Evolutionary conservation across 177 flowering plant species (phyloP).

Genomic region (Tripterygium wilfordii): DNA sequence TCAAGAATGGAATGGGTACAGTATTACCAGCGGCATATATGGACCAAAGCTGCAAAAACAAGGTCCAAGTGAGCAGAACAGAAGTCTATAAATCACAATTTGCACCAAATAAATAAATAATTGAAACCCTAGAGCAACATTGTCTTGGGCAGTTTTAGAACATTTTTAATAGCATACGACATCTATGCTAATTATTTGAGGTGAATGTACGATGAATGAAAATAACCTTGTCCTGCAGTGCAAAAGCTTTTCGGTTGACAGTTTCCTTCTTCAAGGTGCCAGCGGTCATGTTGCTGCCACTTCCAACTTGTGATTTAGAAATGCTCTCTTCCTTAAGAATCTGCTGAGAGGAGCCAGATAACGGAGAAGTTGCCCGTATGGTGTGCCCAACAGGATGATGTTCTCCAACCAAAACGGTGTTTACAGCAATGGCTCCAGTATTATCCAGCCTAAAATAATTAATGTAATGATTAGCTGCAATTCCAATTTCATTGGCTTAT

Average conservation of each 20-base stretch:
- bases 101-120: background rate
- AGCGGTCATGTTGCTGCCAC: constrained; percentile 12
- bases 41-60: constrained; percentile 77
- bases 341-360: constrained; percentile 29
- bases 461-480: background rate
- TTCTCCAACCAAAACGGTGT: constrained; percentile 18
- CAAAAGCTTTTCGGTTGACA: constrained; percentile 58
- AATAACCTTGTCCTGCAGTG: constrained; percentile 82
- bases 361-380: constrained; percentile 20
- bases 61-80: background rate
- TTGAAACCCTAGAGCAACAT: too few relatives aligned
- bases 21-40: constrained; percentile 98
- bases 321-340: constrained; percentile 20
- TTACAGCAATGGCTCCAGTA: constrained; percentile 11
- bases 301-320: constrained; percentile 27
- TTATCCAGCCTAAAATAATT: constrained; percentile 35
- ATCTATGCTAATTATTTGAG: background rate
- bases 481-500: background rate
- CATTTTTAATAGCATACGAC: background rate
- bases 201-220: background rate
- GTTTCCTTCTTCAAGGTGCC: constrained; percentile 45
- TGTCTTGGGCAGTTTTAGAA: too few relatives aligned
- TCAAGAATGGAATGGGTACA: constrained; percentile 92
- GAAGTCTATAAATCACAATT: background rate
- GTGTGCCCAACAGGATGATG: constrained; percentile 18